Evolutionary conservation across 2,329 filamentous ascomycete genomes (phyloP), one percentile per base, ranked within the genome.

Genomic region (Coniochaeta ligniaria): DNA sequence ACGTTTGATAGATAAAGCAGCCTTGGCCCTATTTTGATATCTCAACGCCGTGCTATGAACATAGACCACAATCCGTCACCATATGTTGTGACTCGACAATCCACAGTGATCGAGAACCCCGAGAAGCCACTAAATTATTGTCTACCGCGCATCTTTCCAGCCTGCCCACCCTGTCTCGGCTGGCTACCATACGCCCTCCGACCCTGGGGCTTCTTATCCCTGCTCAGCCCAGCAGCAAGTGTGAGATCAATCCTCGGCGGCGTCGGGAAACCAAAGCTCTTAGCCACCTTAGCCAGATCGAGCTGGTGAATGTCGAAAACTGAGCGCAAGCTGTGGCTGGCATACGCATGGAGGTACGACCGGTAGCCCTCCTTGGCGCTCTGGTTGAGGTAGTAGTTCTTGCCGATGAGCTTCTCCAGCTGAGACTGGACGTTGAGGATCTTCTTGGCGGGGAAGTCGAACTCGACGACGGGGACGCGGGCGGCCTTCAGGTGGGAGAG

Each of bases 361-460:
- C 91, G 85, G 78, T 95, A 96, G 4, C 91, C 86, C 63, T 88
- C 86, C 76, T 88, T 89, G 63, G 86, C 86, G 67, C 80, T 84
- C 83, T 96, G 95, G 79, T 97, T 95, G 61, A 99, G 83, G 75
- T 97, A 97, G 80, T 98, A 98, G 76, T 99, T 98, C 74, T 95
- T 90, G 33, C 85, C 86, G 69, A 99, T 96, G 66, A 98, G 83
- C 77, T 94, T 95, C 81, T 98, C 94, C 11, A 98, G 84, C 75
- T 97, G 92, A 69, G 90, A 86, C 78, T 96, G 88, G 66, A 96
- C 87, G 70, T 96, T 95, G 69, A 94, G 81, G 65, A 99, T 91
- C 82, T 96, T 96, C 78, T 91, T 93, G 60, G 86, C 81, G 1
- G 94, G 94, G 71, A 99, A 95, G 71, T 98, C 94, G 70, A 96